These are phyloP conservation scores for Ganoderma multipileum DNA, from an alignment of 1,284 basidiomycete species.

Conservation along the genomic window DNA sequence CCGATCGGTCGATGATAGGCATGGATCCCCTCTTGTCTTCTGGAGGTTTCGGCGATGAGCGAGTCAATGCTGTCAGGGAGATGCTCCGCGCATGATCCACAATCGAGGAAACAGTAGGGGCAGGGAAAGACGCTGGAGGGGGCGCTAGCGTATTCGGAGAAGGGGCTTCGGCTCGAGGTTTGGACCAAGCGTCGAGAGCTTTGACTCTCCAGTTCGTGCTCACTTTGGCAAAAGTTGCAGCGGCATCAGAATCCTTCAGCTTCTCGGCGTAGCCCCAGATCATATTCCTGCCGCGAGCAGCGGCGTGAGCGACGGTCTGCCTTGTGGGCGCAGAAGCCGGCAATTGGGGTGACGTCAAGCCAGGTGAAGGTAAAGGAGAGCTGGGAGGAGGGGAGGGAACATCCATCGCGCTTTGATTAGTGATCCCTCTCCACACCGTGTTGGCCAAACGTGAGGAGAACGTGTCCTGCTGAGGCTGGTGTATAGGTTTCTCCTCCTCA, in stretches of 20 bases:
- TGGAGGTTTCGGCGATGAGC: constrained; percentile 14
- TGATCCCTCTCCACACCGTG: constrained; percentile 76
- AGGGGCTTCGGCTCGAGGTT: constrained; percentile 29
- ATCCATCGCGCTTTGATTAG: constrained; percentile 77
- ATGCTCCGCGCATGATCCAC: constrained; percentile 29
- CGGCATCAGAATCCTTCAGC: constrained; percentile 73
- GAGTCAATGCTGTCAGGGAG: constrained; percentile 28
- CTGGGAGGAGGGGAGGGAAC: constrained; percentile 54
- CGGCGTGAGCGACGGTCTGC: constrained; percentile 18
- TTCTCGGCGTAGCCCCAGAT: constrained; percentile 78
- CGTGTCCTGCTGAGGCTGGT: constrained; percentile 21
- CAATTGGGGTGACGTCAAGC: constrained; percentile 38
- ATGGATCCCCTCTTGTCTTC: constrained; percentile 49
- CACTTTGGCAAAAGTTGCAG: constrained; percentile 71
- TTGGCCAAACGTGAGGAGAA: constrained; percentile 58
- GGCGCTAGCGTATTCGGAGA: constrained; percentile 20
- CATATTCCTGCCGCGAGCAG: constrained; percentile 37
- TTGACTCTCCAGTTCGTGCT: constrained; percentile 78
- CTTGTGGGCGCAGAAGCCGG: constrained; percentile 29
- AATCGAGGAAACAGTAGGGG: constrained; percentile 18
- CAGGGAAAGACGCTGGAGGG: constrained; percentile 21
- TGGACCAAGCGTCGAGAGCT: constrained; percentile 49
- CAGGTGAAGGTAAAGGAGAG: constrained; percentile 39
- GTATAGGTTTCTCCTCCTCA: constrained; percentile 50
- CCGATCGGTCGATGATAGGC: constrained; percentile 47